Evolutionary conservation across 768 basidiomycete species (phyloP), one percentile per base, ranked within the genome.

Genomic region (Mycena polygramma): DNA sequence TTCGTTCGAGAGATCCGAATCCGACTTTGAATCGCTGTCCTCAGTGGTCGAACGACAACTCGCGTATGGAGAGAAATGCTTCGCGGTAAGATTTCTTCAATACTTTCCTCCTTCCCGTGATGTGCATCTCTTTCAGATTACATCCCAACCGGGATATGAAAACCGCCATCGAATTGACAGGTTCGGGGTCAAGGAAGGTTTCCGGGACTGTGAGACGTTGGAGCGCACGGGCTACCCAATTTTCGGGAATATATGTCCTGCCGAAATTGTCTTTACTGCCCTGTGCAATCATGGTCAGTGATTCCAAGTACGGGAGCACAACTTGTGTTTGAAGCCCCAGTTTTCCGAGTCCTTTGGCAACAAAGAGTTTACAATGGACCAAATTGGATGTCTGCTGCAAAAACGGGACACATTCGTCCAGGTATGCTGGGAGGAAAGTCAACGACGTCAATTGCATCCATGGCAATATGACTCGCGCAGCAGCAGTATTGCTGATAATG

Each of bases 121-220:
- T 48, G 26, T 17, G 19, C 4, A 46, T 17, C 20, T 46, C 35
- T 26, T 48, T 13, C 6, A 61, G 46, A 8, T 39, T 48, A 35
- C 60, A 61, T 11, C 36, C 49, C n/a, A 30, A 62, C 24, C 41
- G 36, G 7, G 61, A 62, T 9, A 62, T 52, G 13, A 62, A 62
- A 6, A 30, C 17, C 7, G 30, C 8, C 30, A 61, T 20, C 7
- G 9, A 7, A n/a, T 36, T 35, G 36, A 49, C 49, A n/a, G 48
- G n/a, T n/a, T n/a, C n/a, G n/a, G n/a, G n/a, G n/a, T n/a, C n/a
- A n/a, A n/a, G n/a, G n/a, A n/a, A n/a, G n/a, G 24, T 19, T 15
- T 22, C 45, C 2, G 58, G 19, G 58, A 59, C 19, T 46, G 22
- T 5, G 45, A 59, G 43, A 9, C 19, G 11, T 3, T 15, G 58